Evolutionary conservation across 495 filamentous ascomycete species (phyloP).

Genomic region (Penicillium nucicola): DNA sequence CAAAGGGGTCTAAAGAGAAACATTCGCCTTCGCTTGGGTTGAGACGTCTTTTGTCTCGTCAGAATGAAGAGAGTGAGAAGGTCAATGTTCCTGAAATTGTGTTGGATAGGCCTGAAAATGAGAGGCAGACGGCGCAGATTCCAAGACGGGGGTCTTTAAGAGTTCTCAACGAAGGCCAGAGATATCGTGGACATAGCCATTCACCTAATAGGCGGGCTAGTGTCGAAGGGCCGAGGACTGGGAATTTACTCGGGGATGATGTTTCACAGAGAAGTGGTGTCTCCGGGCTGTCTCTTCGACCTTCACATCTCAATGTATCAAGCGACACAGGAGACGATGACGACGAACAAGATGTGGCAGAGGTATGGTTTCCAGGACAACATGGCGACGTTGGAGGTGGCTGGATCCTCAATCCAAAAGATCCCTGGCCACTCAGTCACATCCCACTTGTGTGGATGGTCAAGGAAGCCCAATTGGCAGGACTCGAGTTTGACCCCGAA

Average conservation of each 20-base stretch:
- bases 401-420: constrained; percentile 60
- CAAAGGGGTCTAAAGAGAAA: constrained; percentile 22
- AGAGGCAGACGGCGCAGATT: not conserved
- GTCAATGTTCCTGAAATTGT: constrained; percentile 12
- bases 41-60: constrained; percentile 14
- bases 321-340: constrained; percentile 59
- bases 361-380: constrained; percentile 80
- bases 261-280: too few relatives aligned
- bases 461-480: constrained; percentile 70
- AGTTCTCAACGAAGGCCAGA: not conserved
- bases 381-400: constrained; percentile 85
- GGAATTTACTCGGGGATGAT: constrained; percentile 15
- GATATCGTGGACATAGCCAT: constrained; percentile 12
- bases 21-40: constrained; percentile 18
- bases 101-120: not conserved
- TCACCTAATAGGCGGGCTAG: not conserved
- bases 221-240: constrained; percentile 40
- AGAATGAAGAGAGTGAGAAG: not conserved
- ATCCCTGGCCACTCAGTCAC: constrained; percentile 64
- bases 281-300: too few relatives aligned
- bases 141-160: not conserved
- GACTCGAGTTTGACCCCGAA: constrained; percentile 63
- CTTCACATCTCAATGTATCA: constrained; percentile 23
- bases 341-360: constrained; percentile 69
- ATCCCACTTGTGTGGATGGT: constrained; percentile 83